Base-by-base conservation (phyloP, 257 asterid species). In the Dorcoceras hygrometricum region DNA sequence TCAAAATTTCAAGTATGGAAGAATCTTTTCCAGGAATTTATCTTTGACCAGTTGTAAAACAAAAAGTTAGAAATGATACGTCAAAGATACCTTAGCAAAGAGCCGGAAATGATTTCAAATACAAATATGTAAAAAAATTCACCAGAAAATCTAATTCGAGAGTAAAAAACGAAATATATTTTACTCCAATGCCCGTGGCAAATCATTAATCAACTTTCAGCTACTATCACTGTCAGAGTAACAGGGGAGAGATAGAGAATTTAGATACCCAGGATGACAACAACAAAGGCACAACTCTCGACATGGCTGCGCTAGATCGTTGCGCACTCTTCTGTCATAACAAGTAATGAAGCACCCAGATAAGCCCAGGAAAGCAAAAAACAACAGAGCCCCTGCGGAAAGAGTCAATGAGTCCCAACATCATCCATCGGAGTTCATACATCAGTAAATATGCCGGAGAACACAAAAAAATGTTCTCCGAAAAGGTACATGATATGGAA, bases 261-360 rank as follows among this genome's bases (percentile, higher is more conserved):
- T 48, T 58, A 4, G 57, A 59, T 86, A 93, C 99, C 97, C 96
- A 43, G 99, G 96, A 62, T 90, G 99, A 77, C 97, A 93, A 80
- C 99, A 93, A 77, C 96, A 90, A 72, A 90, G 85, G 62, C 99
- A 93, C 80, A 93, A 72, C 73, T 93, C 97, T 64, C 99, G 81
- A 74, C 99, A 93, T 61, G 99, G 99, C 81, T 93, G 99, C 73
- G 99, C 96, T 60, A 93, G 81, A 82, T 93, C 97, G 57, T 79
- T 93, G 66, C 97, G 91, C 79, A 93, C 97, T 82, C 97, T 78
- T 80, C 99, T 82, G 78, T 93, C 99, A 70, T 90, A 93, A 73
- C 97, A 93, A 54, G 99, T 93, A 61, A 93, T 88, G 69, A 90
- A 86, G 87, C 99, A 93, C 29, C 99, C 99, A 28, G 95, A 88